A percentile compares a stretch with the other conserved stretches of the same genome.
Evolutionary conservation across 2,329 filamentous ascomycete species (phyloP).

Genomic region (Fusarium virguliforme): DNA sequence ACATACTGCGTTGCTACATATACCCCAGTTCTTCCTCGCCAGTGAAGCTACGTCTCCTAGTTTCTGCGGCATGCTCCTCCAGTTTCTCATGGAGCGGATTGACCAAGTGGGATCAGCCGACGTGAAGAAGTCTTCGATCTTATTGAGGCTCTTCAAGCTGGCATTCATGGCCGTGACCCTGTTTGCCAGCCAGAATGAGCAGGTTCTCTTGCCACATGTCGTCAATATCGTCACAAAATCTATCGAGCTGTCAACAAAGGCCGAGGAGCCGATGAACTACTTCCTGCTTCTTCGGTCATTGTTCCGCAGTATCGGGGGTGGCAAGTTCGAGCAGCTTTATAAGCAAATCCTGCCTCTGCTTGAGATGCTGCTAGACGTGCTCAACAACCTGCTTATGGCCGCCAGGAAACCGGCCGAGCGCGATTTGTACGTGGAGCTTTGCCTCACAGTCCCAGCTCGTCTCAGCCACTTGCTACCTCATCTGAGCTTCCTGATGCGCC

Average conservation of each 20-base stretch:
- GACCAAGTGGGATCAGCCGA: constrained; percentile 94
- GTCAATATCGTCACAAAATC: constrained; percentile 98
- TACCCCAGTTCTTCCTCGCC: constrained; percentile 98
- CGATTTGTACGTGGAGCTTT: constrained; percentile 97
- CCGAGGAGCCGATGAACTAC: constrained; percentile 98
- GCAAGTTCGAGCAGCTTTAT: constrained; percentile 97
- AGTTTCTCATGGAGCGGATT: constrained; percentile 97
- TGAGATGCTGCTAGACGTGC: constrained; percentile 96
- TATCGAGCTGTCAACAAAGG: constrained; percentile 94
- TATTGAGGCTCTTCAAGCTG: constrained; percentile 95
- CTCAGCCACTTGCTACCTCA: constrained; percentile 96
- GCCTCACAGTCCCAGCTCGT: constrained; percentile 93
- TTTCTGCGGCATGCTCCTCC: constrained; percentile 97
- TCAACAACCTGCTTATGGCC: constrained; percentile 93
- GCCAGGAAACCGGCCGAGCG: constrained; percentile 91
- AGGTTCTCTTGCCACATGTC: constrained; percentile 94
- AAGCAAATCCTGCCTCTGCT: constrained; percentile 97
- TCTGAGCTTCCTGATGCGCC: constrained; percentile 96
- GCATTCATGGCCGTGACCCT: constrained; percentile 99
- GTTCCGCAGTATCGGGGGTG: constrained; percentile 96
- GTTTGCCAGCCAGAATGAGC: constrained; percentile 95
- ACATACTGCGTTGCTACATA: constrained; percentile 92
- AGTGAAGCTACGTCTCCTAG: constrained; percentile 97
- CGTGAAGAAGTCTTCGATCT: constrained; percentile 91
- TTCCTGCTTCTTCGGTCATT: constrained; percentile 93